A percentile compares a stretch with the other conserved stretches of the same genome.
Evolutionary conservation across 1,284 basidiomycete genomes (phyloP).

Genomic region (Cystobasidiaceae sp.): DNA sequence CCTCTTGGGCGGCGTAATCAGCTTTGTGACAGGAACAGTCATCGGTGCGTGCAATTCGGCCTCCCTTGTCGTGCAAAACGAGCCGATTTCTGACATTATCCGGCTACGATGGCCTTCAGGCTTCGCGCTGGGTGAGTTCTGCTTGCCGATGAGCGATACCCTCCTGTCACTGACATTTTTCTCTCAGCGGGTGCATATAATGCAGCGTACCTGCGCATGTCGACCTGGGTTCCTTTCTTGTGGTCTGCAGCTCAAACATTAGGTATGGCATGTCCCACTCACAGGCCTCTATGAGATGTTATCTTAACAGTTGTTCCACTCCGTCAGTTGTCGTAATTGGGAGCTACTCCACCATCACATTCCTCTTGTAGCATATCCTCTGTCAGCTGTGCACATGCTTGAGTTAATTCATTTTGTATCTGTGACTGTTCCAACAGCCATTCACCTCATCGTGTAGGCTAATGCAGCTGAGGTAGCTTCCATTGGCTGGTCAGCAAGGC

Average conservation of each 20-base stretch:
- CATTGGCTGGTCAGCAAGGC: no score
- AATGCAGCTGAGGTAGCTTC: no score
- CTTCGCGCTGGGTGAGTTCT: slow-evolving; percentile 20
- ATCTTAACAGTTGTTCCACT: neutral
- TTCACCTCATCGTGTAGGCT: no score
- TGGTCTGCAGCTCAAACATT: slow-evolving; percentile 66
- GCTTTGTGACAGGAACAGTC: slow-evolving; percentile 64
- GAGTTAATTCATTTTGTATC: no score
- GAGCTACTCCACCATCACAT: slow-evolving; percentile 26
- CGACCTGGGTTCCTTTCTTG: slow-evolving; percentile 80
- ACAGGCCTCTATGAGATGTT: neutral
- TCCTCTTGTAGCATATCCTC: slow-evolving; percentile 30
- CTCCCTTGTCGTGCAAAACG: neutral
- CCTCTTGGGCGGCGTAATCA: slow-evolving; percentile 56
- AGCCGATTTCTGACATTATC: no score
- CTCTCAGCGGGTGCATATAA: slow-evolving; percentile 64
- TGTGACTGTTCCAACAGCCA: no score
- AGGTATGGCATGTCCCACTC: slow-evolving; percentile 28
- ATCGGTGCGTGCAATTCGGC: slow-evolving; percentile 57
- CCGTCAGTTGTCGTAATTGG: slow-evolving; percentile 25
- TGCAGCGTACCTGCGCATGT: slow-evolving; percentile 66
- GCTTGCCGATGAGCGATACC: neutral
- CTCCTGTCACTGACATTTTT: no score
- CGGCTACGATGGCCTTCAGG: no score
- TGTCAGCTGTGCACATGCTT: no score